These are phyloP conservation scores for Dalbergia cultrata DNA, from an alignment of 306 rosid genomes.

Conservation along the genomic window DNA sequence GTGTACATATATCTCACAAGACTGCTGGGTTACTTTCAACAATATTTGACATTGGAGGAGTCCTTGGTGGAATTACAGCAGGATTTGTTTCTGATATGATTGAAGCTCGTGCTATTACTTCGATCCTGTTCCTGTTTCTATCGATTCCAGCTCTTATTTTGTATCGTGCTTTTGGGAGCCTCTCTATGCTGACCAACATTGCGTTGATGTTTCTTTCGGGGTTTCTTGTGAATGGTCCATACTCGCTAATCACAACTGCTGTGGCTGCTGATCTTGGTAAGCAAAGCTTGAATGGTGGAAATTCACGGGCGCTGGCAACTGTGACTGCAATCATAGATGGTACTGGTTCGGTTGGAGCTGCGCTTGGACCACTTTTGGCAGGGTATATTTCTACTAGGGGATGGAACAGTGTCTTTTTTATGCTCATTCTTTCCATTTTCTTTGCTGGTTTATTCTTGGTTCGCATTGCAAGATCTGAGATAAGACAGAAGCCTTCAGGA, in stretches of 20 bases:
- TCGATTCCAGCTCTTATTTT: conserved; percentile 83
- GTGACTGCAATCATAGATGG: conserved; percentile 95
- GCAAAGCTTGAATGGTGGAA: conserved; percentile 58
- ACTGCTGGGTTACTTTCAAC: conserved; percentile 90
- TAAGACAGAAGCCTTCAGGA: conserved; percentile 62
- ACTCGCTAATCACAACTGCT: conserved; percentile 87
- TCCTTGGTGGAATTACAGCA: conserved; percentile 83
- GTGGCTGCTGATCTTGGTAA: conserved; percentile 96
- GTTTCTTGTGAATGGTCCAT: conserved; percentile 72
- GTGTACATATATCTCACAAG: conserved; percentile 79
- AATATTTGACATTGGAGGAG: conserved; percentile 89
- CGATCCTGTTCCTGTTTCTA: conserved; percentile 72
- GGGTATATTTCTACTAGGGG: conserved; percentile 79
- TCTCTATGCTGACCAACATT: conserved; percentile 74
- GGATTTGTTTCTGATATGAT: conserved; percentile 87
- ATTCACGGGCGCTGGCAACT: conserved; percentile 79
- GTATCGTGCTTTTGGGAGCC: conserved; percentile 76
- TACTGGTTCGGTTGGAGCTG: conserved; percentile 91
- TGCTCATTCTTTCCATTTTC: conserved; percentile 76
- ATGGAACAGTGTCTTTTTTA: conserved; percentile 83
- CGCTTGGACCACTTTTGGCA: conserved; percentile 89
- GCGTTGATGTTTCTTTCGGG: conserved; percentile 77
- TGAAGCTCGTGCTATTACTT: conserved; percentile 89
- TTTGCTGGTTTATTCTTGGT: conserved; percentile 74
- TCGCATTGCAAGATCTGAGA: conserved; percentile 71